A percentile compares a stretch with the other conserved stretches of the same genome.
phyloP scores from a whole-genome alignment of 2,329 filamentous ascomycete species.

The Tetracladium maxilliforme region DNA sequence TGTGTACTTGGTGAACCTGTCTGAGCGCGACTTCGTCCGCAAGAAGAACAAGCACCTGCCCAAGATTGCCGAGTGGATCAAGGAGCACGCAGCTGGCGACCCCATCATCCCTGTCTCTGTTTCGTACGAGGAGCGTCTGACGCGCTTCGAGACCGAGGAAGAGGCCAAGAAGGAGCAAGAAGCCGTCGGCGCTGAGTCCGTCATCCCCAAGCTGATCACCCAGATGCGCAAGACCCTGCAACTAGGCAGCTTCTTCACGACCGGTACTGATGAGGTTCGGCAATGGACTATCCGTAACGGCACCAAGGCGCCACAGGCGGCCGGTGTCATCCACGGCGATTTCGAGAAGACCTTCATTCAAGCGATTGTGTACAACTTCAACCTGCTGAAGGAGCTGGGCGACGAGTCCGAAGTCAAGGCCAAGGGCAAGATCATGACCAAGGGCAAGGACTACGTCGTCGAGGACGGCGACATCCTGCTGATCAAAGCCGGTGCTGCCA shows the following conservation, averaged over 20 bases:
- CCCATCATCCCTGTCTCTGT: constrained; percentile 90
- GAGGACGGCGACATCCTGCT: constrained; percentile 72
- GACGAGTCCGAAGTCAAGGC: constrained; percentile 82
- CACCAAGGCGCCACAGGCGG: constrained; percentile 93
- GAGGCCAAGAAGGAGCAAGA: constrained; percentile 79
- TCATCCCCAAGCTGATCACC: constrained; percentile 77
- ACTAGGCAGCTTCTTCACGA: constrained; percentile 94
- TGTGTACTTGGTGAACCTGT: constrained; percentile 92
- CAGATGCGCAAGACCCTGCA: constrained; percentile 89
- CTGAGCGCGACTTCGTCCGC: constrained; percentile 90
- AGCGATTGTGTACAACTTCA: constrained; percentile 85
- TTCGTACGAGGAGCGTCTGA: constrained; percentile 82
- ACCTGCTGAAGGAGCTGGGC: constrained; percentile 65
- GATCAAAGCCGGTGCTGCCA: constrained; percentile 80
- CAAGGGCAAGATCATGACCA: constrained; percentile 94
- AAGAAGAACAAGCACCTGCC: constrained; percentile 99
- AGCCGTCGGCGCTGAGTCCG: constrained; percentile 72
- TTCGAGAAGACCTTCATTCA: constrained; percentile 99
- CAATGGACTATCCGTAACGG: constrained; percentile 97
- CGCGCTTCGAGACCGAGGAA: constrained; percentile 62
- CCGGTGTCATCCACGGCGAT: constrained; percentile 94
- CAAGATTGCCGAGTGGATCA: constrained; percentile 91
- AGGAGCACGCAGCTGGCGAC: constrained; percentile 74
- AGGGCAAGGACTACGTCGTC: constrained; percentile 93
- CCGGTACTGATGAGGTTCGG: constrained; percentile 85